phyloP scores from a whole-genome alignment of 768 basidiomycete genomes.

The Infundibulicybe gibba region DNA sequence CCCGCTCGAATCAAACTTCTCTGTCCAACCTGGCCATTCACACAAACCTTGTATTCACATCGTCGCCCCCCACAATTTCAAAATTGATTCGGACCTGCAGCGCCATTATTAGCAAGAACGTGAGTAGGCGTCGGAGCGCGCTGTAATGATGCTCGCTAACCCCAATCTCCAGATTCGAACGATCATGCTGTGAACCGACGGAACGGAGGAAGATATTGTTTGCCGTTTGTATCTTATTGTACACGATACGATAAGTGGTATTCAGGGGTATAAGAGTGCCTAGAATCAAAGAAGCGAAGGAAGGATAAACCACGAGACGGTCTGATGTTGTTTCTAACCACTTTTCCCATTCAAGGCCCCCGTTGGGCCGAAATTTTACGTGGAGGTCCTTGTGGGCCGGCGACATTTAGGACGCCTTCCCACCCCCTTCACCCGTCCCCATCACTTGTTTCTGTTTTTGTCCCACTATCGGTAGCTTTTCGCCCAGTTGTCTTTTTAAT shows the following conservation, averaged over 20 bases:
- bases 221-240: too few species aligned
- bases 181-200: slow-evolving; percentile 19
- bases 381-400: not conserved
- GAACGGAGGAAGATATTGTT: too few species aligned
- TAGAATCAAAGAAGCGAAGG: too few species aligned
- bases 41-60: not conserved
- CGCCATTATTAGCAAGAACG: slow-evolving; percentile 67
- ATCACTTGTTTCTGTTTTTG: not conserved
- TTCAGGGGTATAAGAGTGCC: too few species aligned
- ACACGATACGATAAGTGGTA: too few species aligned
- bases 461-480: not conserved
- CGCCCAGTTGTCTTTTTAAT: too few species aligned
- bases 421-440: not conserved
- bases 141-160: slow-evolving; percentile 13
- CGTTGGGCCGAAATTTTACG: too few species aligned
- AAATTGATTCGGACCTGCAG: slow-evolving; percentile 24
- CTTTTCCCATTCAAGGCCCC: too few species aligned
- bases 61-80: not conserved
- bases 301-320: too few species aligned
- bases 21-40: not conserved
- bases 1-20: slow-evolving; percentile 2
- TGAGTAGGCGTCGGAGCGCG: slow-evolving; percentile 33
- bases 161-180: slow-evolving; percentile 27
- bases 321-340: too few species aligned
- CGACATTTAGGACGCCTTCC: not conserved